These are phyloP conservation scores for Eruca vesicaria DNA, from an alignment of 441 rosid genomes.

Conservation along the genomic window DNA sequence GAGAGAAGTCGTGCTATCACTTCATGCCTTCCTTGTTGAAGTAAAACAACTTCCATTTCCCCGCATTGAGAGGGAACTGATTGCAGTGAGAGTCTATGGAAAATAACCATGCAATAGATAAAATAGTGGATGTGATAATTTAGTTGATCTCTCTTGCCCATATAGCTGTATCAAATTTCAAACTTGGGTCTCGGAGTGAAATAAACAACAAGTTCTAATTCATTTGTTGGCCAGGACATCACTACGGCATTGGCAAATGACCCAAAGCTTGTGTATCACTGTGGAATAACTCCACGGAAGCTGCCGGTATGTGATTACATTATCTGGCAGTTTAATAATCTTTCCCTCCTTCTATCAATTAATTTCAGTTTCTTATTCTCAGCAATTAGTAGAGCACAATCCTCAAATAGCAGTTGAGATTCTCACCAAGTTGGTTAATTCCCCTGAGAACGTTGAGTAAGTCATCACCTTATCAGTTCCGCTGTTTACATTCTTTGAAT, in stretches of 20 bases:
- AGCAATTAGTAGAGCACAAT: conserved; percentile 98
- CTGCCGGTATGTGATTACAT: conserved; percentile 66
- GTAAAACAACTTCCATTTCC: neutral
- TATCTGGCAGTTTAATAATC: neutral
- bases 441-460: conserved; percentile 86
- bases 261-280: conserved; percentile 89
- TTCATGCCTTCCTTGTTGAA: neutral
- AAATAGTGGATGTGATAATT: neutral
- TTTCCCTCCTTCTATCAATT: conserved; percentile 17
- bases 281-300: conserved; percentile 89
- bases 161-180: conserved; percentile 18
- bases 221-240: conserved; percentile 54
- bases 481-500: neutral
- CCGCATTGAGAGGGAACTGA: neutral
- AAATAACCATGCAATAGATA: neutral
- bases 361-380: conserved; percentile 32
- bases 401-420: conserved; percentile 93
- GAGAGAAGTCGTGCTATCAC: conserved; percentile 10
- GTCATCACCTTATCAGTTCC: conserved; percentile 34
- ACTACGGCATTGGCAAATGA: conserved; percentile 72
- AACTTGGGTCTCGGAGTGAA: conserved; percentile 2
- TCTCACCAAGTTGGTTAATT: conserved; percentile 81
- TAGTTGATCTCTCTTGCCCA: neutral
- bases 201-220: conserved; percentile 13
- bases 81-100: neutral